Conservation (phyloP, 176 grass and related monocot genomes). For the Urochloa ruziziensis region DNA sequence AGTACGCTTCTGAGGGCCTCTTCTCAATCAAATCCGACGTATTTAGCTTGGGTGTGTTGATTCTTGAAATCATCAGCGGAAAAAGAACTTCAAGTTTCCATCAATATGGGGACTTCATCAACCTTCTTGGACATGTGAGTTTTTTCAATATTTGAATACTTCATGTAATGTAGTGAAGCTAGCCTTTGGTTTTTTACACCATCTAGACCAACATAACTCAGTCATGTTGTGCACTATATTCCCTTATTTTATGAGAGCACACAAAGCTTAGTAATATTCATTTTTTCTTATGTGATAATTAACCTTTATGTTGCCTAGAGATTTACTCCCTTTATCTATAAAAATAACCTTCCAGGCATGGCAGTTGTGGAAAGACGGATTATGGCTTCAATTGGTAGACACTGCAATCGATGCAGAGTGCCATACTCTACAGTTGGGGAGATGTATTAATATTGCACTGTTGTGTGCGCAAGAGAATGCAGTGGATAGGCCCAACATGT, state of each 20-base stretch:
- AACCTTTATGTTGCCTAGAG: neutral
- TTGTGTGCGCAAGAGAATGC: neutral
- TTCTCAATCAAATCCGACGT: neutral
- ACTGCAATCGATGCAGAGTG: neutral
- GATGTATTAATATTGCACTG: neutral
- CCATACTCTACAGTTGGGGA: neutral
- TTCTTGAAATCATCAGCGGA: neutral
- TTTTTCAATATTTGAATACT: neutral
- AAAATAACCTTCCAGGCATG: neutral
- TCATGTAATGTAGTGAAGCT: neutral
- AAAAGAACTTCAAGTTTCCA: neutral
- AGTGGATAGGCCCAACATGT: neutral
- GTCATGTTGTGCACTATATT: too few relatives aligned
- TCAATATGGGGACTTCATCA: neutral
- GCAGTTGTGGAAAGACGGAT: neutral
- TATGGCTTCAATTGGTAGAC: neutral
- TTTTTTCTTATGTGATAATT: neutral
- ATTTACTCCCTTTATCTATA: neutral
- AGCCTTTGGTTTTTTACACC: too few relatives aligned
- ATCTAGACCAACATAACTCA: too few relatives aligned
- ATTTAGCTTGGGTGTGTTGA: neutral
- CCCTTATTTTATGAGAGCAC: too few relatives aligned
- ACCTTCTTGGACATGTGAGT: neutral
- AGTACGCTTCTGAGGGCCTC: neutral
- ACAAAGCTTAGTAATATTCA: too few relatives aligned